Percentiles rank a stretch among this genome's conserved stretches.
These are phyloP conservation scores for Plasmodium gonderi DNA, from an alignment of 169 alveolate species.

Conservation along the genomic window DNA sequence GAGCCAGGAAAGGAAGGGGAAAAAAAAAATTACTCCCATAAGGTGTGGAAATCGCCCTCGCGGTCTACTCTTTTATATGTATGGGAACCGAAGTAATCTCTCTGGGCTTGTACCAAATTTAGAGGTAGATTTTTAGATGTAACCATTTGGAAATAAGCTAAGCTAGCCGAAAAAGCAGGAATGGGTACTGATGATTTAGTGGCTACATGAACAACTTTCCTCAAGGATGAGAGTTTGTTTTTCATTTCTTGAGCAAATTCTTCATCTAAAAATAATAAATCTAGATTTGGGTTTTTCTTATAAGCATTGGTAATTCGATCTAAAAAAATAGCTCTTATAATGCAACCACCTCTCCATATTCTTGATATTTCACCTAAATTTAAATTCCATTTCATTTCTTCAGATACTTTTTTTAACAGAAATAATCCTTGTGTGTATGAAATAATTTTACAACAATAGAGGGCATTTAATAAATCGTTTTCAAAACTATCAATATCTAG, in stretches of 20 bases:
- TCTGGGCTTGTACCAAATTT: conserved; percentile 88
- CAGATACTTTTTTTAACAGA: conserved; percentile 81
- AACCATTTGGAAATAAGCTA: conserved; percentile 82
- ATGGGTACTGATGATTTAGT: conserved; percentile 77
- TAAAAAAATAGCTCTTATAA: conserved; percentile 86
- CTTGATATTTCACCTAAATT: conserved; percentile 80
- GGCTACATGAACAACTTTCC: conserved; percentile 78
- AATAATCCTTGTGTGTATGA: conserved; percentile 88
- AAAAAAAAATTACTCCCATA: conserved; percentile 69
- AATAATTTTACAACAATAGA: conserved; percentile 79
- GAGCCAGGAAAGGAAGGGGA: background rate
- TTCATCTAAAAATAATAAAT: conserved; percentile 65
- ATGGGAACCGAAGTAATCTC: conserved; percentile 90
- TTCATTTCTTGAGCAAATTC: conserved; percentile 69
- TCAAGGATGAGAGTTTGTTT: conserved; percentile 79
- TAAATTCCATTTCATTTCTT: conserved; percentile 81
- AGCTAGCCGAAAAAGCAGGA: conserved; percentile 82
- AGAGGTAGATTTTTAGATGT: conserved; percentile 78
- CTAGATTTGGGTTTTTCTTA: conserved; percentile 31
- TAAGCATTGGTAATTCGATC: conserved; percentile 78
- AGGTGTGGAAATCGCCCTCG: conserved; percentile 82
- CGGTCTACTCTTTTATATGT: conserved; percentile 80
- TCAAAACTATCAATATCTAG: conserved; percentile 16
- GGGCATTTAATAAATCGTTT: conserved; percentile 80
- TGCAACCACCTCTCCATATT: conserved; percentile 90